Evolutionary conservation across 768 basidiomycete genomes (phyloP).

Genomic region (Boletus fagicola): DNA sequence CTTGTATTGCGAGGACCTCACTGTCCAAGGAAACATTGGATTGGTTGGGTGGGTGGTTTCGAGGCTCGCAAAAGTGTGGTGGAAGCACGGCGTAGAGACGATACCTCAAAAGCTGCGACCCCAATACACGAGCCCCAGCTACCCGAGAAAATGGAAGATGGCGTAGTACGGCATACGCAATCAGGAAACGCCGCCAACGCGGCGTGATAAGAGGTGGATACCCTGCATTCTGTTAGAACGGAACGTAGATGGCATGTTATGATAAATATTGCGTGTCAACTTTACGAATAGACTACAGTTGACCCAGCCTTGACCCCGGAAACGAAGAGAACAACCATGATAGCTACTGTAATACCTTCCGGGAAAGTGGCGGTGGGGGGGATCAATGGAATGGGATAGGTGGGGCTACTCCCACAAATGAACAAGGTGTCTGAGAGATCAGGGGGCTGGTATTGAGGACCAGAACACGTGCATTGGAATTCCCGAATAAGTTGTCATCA

Average conservation of each 20-base stretch:
- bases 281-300: constrained; percentile 1
- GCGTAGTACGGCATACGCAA: background rate
- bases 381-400: background rate
- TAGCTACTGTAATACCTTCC: background rate
- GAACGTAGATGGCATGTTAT: background rate
- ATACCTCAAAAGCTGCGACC: background rate
- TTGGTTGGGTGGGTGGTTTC: constrained; percentile 61
- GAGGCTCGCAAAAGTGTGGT: constrained; percentile 42
- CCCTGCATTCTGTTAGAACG: background rate
- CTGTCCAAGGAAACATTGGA: constrained; percentile 45
- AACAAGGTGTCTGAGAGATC: background rate
- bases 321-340: background rate
- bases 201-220: constrained; percentile 1
- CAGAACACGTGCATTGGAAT: background rate
- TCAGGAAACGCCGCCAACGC: background rate
- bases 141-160: constrained; percentile 10
- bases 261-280: background rate
- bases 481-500: background rate
- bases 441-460: background rate
- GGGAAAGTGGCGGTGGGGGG: background rate
- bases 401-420: background rate
- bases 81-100: constrained; percentile 5
- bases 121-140: background rate
- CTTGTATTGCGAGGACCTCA: constrained; percentile 72
- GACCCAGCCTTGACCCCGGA: background rate